Evolutionary conservation across 225 moss, liverwort and hornwort genomes (phyloP).

Genomic region (Pseudoscleropodium purum): DNA sequence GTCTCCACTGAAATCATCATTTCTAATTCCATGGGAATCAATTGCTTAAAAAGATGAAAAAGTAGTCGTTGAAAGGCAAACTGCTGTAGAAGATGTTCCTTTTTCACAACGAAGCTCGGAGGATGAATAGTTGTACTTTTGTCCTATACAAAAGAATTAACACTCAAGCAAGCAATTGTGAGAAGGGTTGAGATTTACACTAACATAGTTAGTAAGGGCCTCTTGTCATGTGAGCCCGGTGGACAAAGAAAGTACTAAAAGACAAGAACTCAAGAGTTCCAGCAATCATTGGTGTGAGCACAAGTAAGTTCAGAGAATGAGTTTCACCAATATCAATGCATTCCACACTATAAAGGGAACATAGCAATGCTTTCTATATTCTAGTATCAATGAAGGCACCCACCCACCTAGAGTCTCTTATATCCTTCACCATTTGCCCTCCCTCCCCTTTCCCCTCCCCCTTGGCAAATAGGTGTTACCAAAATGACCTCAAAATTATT

Average conservation of each 20-base stretch:
- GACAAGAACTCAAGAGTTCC: not conserved
- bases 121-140: too few species aligned
- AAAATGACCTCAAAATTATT: not conserved
- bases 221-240: not conserved
- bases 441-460: too few species aligned
- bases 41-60: too few species aligned
- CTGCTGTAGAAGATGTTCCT: too few species aligned
- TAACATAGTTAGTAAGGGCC: not conserved
- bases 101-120: too few species aligned
- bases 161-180: not conserved
- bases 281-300: not conserved
- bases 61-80: too few species aligned
- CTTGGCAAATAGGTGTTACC: not conserved
- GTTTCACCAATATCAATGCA: not conserved
- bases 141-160: too few species aligned
- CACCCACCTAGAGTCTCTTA: not conserved
- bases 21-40: too few species aligned
- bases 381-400: accelerated
- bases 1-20: too few species aligned
- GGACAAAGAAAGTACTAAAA: not conserved
- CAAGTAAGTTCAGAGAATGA: not conserved
- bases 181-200: not conserved
- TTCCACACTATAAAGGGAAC: not conserved
- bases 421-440: not conserved
- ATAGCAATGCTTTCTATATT: not conserved